phyloP scores from a whole-genome alignment of 1,284 basidiomycete species.

The Peniophora sp. region DNA sequence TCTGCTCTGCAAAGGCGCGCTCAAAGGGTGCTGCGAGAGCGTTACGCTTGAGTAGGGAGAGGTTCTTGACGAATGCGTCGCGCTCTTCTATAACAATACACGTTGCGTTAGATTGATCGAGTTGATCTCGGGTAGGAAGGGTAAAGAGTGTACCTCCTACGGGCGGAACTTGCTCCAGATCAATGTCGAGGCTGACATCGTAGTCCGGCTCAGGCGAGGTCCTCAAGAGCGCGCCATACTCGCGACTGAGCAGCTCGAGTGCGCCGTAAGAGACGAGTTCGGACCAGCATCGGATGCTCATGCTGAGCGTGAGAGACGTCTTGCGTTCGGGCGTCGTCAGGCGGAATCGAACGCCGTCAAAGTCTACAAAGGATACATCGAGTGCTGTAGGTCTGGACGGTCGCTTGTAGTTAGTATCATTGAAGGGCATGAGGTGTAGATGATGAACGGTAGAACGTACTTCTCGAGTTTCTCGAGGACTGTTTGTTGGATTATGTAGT shows the following conservation, averaged over 20 bases:
- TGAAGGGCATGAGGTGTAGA: not conserved
- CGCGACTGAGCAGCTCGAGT: constrained; percentile 69
- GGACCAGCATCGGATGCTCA: constrained; percentile 97
- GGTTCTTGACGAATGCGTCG: constrained; percentile 71
- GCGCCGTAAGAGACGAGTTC: constrained; percentile 90
- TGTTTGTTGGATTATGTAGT: constrained; percentile 89
- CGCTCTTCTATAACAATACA: constrained; percentile 53
- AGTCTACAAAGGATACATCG: constrained; percentile 96
- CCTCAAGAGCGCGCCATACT: constrained; percentile 75
- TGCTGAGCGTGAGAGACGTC: constrained; percentile 79
- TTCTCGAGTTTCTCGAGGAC: constrained; percentile 85
- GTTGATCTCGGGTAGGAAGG: constrained; percentile 1
- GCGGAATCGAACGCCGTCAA: constrained; percentile 94
- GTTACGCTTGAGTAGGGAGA: constrained; percentile 89
- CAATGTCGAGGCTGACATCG: constrained; percentile 82
- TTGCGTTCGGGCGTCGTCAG: constrained; percentile 84
- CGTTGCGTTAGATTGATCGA: not conserved
- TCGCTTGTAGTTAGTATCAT: not conserved
- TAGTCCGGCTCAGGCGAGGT: constrained; percentile 75
- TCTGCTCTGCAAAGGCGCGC: constrained; percentile 82
- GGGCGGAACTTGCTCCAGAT: constrained; percentile 78
- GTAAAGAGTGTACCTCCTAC: constrained; percentile 61
- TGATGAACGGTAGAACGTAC: constrained; percentile 40
- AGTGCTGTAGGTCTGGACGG: constrained; percentile 71
- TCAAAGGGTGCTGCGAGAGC: constrained; percentile 96